Base-by-base conservation (phyloP, 345 rosid genomes). In the Sapria himalayana region DNA sequence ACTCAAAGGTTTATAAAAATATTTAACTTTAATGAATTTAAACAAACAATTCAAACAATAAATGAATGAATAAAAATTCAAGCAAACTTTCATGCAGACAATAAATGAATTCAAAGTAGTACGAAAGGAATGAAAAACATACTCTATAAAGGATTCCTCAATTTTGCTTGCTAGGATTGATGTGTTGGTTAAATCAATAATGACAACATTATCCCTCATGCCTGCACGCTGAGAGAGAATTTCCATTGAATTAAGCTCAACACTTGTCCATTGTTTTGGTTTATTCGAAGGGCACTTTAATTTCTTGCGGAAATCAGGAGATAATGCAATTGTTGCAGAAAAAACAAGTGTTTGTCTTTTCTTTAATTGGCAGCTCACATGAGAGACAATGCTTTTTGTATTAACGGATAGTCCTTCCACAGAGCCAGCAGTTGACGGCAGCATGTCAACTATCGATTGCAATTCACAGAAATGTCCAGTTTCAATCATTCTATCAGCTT, bases 401-500 rank as follows among this genome's bases (percentile, higher is more conserved):
- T 66, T 53, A 57, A 70, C 66, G 37, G 60, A 49, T 22, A 56
- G 50, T 50, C 57, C 82, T 54, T 66, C 67, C 22, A 41, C 37
- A 49, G 74, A 53, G 44, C 33, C 62, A 52, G 39, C 50, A 43
- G 70, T 19, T 56, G 51, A 33, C 15, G 98, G 98, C 60, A 89
- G 79, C 75, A 79, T 65, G 62, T 89, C 98, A 25, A 82, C 74
- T 53, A 89, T 82, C 41, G 95, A 76, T 68, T 82, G 98, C 67
- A 89, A 59, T 67, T 89, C 98, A 18, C 65, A 77, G 57, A 79
- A 89, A 66, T 79, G 98, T 33, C 95, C 98, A 45, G 57, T 74
- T 64, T 89, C 93, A 48, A 79, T 70, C 98, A 89, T 89, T 58
- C 92, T 69, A 56, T 82, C 98, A 49, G 95, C 95, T 71, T 79